phyloP scores from a whole-genome alignment of 306 rosid species.

The Gleditsia sinensis region DNA sequence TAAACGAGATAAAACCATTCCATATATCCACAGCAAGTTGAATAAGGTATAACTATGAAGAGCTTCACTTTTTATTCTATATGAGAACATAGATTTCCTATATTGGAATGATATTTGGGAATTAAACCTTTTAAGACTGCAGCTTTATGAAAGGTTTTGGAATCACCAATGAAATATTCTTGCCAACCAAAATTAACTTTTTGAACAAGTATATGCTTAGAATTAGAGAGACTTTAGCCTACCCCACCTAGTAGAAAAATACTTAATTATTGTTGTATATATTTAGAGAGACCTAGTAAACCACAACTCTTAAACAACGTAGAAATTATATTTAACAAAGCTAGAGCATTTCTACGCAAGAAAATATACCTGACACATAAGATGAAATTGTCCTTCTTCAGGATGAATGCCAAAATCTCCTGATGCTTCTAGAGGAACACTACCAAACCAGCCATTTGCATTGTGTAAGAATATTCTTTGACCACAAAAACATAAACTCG shows the following conservation, averaged over 20 bases:
- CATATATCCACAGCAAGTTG: too few relatives aligned
- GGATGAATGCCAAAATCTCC: constrained; percentile 98
- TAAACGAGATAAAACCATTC: not conserved
- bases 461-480: constrained; percentile 90
- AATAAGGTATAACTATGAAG: not conserved
- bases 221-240: too few relatives aligned
- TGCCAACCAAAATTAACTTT: not conserved
- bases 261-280: too few relatives aligned
- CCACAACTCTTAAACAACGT: not conserved
- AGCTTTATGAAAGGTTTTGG: not conserved
- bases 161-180: not conserved
- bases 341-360: not conserved
- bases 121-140: not conserved
- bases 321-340: constrained; percentile 13
- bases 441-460: constrained; percentile 92
- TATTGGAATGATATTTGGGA: not conserved
- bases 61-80: not conserved
- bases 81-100: not conserved
- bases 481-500: constrained; percentile 83
- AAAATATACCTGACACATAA: constrained; percentile 80
- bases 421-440: constrained; percentile 87
- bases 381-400: constrained; percentile 89
- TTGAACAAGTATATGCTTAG: not conserved
- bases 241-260: too few relatives aligned
- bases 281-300: not conserved